Conservation (phyloP, 352 stramenopile genomes). For the Aphanomyces astaci region DNA sequence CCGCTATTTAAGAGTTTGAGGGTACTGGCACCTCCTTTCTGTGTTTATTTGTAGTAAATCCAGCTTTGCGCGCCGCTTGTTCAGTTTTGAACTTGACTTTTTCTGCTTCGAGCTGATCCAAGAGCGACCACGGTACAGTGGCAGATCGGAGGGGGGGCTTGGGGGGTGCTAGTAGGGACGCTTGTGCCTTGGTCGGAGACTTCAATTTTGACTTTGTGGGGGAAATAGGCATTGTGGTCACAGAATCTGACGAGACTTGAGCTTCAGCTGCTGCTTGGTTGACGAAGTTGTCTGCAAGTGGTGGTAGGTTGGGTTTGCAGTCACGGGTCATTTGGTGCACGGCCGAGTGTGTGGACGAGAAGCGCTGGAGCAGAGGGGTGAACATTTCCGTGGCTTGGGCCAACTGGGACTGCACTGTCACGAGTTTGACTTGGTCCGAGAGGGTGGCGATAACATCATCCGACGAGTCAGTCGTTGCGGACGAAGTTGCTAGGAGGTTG, state of each 20-base stretch:
- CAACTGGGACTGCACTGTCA: conserved; percentile 40
- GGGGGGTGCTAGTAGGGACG: no score
- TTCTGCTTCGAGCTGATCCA: conserved; percentile 58
- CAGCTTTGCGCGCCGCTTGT: neutral
- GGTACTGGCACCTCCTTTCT: neutral
- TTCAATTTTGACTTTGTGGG: neutral
- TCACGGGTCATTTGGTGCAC: conserved; percentile 26
- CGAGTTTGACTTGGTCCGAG: conserved; percentile 39
- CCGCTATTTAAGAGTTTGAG: no score
- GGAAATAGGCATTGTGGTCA: no score
- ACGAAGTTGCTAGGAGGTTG: conserved; percentile 1
- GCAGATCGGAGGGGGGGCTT: conserved; percentile 27
- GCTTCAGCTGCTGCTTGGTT: no score
- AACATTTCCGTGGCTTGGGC: conserved; percentile 58
- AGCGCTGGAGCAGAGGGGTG: conserved; percentile 47
- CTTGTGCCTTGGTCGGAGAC: conserved; percentile 26
- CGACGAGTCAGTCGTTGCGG: neutral
- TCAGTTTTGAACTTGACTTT: conserved; percentile 45
- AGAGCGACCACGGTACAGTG: conserved; percentile 59
- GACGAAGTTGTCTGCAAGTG: no score
- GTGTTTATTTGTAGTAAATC: neutral
- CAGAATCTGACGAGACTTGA: no score
- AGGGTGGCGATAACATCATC: conserved; percentile 19
- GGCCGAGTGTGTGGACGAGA: conserved; percentile 38
- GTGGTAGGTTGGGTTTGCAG: no score